A percentile compares a stretch with the other conserved stretches of the same genome.
phyloP scores from a whole-genome alignment of 345 rosid species.

The Brassica nigra region DNA sequence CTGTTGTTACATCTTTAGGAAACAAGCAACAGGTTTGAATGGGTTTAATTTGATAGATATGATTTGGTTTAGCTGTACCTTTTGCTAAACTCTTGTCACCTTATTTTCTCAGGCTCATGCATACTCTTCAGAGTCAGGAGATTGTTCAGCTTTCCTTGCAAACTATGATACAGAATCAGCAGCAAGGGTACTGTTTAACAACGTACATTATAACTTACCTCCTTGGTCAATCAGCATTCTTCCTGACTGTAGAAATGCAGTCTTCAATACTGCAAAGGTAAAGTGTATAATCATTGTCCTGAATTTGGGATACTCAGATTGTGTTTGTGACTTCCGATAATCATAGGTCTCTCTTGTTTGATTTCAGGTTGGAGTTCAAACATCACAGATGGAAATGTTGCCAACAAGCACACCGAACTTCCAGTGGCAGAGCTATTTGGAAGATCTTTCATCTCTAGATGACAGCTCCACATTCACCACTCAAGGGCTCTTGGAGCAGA shows the following conservation, averaged over 20 bases:
- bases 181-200: conserved; percentile 81
- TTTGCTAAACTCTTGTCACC: conserved; percentile 25
- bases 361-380: conserved; percentile 88
- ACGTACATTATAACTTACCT: conserved; percentile 94
- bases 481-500: conserved; percentile 83
- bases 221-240: conserved; percentile 99
- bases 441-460: conserved; percentile 71
- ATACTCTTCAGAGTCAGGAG: conserved; percentile 79
- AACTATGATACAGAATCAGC: conserved; percentile 87
- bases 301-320: neutral
- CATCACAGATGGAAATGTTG: conserved; percentile 88
- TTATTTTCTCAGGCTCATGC: conserved; percentile 65
- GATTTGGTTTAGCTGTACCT: conserved; percentile 13
- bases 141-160: conserved; percentile 93
- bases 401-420: conserved; percentile 57
- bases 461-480: conserved; percentile 67
- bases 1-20: conserved; percentile 79
- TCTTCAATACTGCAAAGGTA: conserved; percentile 98
- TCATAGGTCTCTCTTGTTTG: conserved; percentile 8
- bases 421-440: conserved; percentile 85
- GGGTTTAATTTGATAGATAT: neutral
- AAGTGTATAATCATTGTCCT: neutral
- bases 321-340: neutral
- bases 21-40: conserved; percentile 73
- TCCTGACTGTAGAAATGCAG: conserved; percentile 96